These are phyloP conservation scores for Filobasidium floriforme DNA, from an alignment of 768 basidiomycete genomes.

Conservation along the genomic window DNA sequence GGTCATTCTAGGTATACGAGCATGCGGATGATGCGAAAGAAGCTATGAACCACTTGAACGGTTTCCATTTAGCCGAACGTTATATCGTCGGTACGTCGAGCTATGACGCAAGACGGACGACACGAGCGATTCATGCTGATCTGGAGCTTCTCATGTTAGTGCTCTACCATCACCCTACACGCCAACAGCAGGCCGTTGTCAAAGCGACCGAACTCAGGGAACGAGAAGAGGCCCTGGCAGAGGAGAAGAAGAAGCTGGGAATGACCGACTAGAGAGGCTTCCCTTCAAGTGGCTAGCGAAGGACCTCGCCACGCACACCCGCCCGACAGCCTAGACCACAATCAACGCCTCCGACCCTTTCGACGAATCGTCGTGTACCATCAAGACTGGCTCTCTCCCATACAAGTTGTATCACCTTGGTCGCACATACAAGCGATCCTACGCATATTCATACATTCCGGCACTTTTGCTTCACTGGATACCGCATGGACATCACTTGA, in stretches of 20 bases:
- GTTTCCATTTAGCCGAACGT: slow-evolving; percentile 94
- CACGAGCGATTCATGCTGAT: neutral
- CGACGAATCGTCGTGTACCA: neutral
- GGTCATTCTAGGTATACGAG: slow-evolving; percentile 31
- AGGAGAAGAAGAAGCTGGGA: slow-evolving; percentile 64
- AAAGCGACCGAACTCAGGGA: slow-evolving; percentile 85
- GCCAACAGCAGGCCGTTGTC: slow-evolving; percentile 77
- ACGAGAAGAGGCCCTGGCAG: slow-evolving; percentile 79
- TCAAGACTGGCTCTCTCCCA: neutral
- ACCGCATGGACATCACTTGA: neutral
- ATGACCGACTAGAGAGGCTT: slow-evolving; percentile 19
- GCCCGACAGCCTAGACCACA: too few relatives aligned
- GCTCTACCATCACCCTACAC: slow-evolving; percentile 94
- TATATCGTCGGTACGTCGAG: slow-evolving; percentile 68
- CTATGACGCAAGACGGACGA: neutral
- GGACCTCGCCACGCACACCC: too few relatives aligned
- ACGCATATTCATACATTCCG: neutral
- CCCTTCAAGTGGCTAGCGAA: neutral
- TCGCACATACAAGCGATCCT: neutral
- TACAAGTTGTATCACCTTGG: neutral
- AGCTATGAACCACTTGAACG: slow-evolving; percentile 91
- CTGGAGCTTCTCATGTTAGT: slow-evolving; percentile 48
- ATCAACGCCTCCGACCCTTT: too few relatives aligned
- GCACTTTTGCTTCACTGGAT: neutral
- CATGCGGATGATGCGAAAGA: slow-evolving; percentile 71